Base-by-base conservation (phyloP, 371 early-diverging fungal genomes). In the Homolaphlyctis polyrhiza region DNA sequence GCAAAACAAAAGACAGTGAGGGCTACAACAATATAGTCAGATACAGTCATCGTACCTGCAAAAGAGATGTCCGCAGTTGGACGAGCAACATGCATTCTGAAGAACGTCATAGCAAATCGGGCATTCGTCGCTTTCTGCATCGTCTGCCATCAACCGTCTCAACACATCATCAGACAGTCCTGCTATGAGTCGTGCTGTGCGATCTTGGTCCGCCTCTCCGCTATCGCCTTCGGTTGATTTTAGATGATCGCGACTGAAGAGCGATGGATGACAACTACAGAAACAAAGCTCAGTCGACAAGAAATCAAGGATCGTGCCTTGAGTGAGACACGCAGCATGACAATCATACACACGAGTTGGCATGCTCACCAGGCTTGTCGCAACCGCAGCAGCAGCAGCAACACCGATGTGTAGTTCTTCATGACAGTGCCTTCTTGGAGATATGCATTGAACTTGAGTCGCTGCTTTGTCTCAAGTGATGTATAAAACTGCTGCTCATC, bases 401-500 rank as follows among this genome's bases (percentile, higher is more conserved):
- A 58, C n/a, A 76, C 59, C 68, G 71, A 71, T 28, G 64, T 62
- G 68, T 73, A 76, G 58, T 76, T 76, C 51, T 71, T 71, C 71
- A 71, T 68, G 30, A 72, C 76, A 27, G 76, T 75, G 34, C 72
- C 68, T 23, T 30, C 70, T 13, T 58, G 51, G 49, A 71, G 29
- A 50, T 71, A 70, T 50, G 51, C 58, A 48, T 68, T 66, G 52
- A 76, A 71, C 48, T 29, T 16, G 11, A 63, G 29, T 34, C 57
- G 60, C 28, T 35, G 49, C 2, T 58, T 43, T 16, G 57, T 65
- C 35, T 80, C 84, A 34, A 91, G 36, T n/a, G 82, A 63, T 8
- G 77, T 71, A 65, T 91, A 91, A 50, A 87, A 76, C 0, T 72
- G 76, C 16, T 78, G 75, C 60, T 91, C 92, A n/a, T 71, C 69